Conservation (phyloP, 2,329 filamentous ascomycete species). For the Teratosphaeria gauchensis region DNA sequence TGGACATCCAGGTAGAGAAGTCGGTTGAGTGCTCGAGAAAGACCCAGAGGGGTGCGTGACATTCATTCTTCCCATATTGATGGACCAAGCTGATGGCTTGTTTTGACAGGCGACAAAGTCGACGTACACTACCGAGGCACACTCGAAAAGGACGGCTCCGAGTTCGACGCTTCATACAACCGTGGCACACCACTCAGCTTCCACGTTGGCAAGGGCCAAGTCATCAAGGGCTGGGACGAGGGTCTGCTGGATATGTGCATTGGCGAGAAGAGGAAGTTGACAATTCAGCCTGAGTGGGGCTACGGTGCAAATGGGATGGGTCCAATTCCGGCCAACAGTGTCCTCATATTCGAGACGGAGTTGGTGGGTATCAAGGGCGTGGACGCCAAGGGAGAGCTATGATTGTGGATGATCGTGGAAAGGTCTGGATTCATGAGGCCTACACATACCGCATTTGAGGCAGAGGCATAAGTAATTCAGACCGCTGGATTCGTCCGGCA, state of each 20-base stretch:
- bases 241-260: slow-evolving; percentile 92
- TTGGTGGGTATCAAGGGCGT: slow-evolving; percentile 75
- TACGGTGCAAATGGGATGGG: slow-evolving; percentile 73
- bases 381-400: slow-evolving; percentile 19
- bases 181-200: slow-evolving; percentile 70
- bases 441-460: background rate
- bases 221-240: slow-evolving; percentile 95
- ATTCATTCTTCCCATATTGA: background rate
- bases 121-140: slow-evolving; percentile 84
- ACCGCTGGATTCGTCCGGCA: background rate
- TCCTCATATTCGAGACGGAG: slow-evolving; percentile 86
- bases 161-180: slow-evolving; percentile 53
- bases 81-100: background rate
- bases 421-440: background rate
- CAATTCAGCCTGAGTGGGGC: slow-evolving; percentile 73
- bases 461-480: background rate
- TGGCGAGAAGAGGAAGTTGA: slow-evolving; percentile 85
- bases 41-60: slow-evolving; percentile 33
- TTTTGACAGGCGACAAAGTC: slow-evolving; percentile 58
- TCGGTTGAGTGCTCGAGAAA: slow-evolving; percentile 67
- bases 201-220: slow-evolving; percentile 68
- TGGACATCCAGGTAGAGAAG: slow-evolving; percentile 69
- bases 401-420: background rate
- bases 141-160: slow-evolving; percentile 56
- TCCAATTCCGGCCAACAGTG: slow-evolving; percentile 76